phyloP scores from a whole-genome alignment of 169 alveolate genomes.

The Plasmodium adleri region DNA sequence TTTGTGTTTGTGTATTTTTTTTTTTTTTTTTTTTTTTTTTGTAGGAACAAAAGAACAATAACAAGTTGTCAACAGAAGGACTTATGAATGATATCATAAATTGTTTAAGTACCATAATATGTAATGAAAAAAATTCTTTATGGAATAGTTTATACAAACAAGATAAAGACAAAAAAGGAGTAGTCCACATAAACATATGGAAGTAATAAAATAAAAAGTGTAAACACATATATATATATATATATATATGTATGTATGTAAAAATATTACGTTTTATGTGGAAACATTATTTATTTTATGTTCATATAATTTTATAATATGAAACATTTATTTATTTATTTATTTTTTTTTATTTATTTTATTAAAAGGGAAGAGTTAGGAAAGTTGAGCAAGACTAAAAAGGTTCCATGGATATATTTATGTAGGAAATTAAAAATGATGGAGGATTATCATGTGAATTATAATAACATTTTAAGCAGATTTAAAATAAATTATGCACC shows the following conservation, averaged over 20 bases:
- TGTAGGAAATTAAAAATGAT: slow-evolving; percentile 79
- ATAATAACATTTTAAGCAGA: slow-evolving; percentile 82
- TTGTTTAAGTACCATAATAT: slow-evolving; percentile 50
- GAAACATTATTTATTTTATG: neutral
- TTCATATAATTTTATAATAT: neutral
- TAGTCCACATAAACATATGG: slow-evolving; percentile 67
- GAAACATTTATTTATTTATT: neutral
- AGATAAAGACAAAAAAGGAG: slow-evolving; percentile 60
- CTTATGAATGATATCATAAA: slow-evolving; percentile 33
- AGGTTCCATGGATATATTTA: slow-evolving; percentile 80
- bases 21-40: neutral
- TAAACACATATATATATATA: neutral
- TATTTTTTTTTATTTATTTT: neutral
- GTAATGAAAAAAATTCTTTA: slow-evolving; percentile 49
- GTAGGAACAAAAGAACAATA: slow-evolving; percentile 40
- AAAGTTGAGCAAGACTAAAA: slow-evolving; percentile 38
- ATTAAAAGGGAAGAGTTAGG: slow-evolving; percentile 40
- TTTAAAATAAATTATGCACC: slow-evolving; percentile 71
- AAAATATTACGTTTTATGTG: neutral
- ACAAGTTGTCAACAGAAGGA: slow-evolving; percentile 23
- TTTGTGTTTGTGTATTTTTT: neutral
- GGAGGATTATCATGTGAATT: slow-evolving; percentile 79
- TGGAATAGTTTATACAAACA: slow-evolving; percentile 60
- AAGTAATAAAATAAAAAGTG: slow-evolving; percentile 14
- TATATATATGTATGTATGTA: neutral